Evolutionary conservation across 768 basidiomycete species (phyloP), one percentile per base, ranked within the genome.

Genomic region (Clitopilus passeckerianus): DNA sequence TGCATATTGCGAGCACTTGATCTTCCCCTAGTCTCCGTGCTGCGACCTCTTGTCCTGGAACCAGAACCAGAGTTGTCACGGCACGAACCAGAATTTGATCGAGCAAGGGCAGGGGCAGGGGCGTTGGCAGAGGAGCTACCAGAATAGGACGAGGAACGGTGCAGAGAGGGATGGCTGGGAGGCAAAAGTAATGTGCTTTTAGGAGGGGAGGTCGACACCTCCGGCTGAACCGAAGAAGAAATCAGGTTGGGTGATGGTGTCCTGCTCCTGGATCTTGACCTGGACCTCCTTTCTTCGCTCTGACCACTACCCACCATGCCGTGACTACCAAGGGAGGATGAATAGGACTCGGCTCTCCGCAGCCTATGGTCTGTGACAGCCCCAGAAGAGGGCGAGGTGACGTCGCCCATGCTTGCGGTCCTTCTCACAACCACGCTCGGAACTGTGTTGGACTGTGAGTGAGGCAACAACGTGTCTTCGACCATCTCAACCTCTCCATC

Each of bases 1-100:
- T 50, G 46, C 5, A 23, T 5, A 18, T 5, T 50, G n/a, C 46
- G 46, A 2, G 46, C 16, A 12, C 70, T 61, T n/a, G 70, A 63
- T 44, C 68, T 72, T 58, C 68, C 75, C 33, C 72, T 77, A 6
- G 72, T 62, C 23, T 67, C 66, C 44, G 69, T 71, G 52, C 63
- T 64, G 65, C 66, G 53, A 52, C 66, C 61, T 61, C 74, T 59
- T 56, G 74, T 70, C n/a, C 67, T 54, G 9, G 63, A 41, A 41
- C 37, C n/a, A 41, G 37, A 41, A 41, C 37, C 37, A 41, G 37
- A 54, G 64, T 66, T 65, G n/a, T 50, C 46, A 3, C 46, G 46
- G 1, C 37, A 2, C n/a, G 37, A 18, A 41, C 46, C 46, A 50
- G 46, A 50, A n/a, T 9, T 23, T 16, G 46, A 50, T 2, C 46